A percentile compares a stretch with the other conserved stretches of the same genome.
These are phyloP conservation scores for Ettlia oleoabundans DNA, from an alignment of 139 green algal genomes.

Conservation along the genomic window DNA sequence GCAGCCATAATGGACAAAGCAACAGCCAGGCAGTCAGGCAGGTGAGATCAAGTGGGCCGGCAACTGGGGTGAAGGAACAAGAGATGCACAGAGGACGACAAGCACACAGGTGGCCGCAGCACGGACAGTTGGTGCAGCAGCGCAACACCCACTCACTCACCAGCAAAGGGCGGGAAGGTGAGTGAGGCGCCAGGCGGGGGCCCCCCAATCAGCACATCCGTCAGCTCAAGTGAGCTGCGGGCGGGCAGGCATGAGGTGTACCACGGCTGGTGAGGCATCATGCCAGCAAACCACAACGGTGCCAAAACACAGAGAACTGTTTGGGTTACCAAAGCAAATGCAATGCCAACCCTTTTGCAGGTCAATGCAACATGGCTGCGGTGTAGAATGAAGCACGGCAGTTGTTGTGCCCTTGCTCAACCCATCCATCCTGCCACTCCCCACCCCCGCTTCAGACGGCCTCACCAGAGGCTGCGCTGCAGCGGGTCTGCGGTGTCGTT, in stretches of 20 bases:
- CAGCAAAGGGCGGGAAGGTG: slow-evolving; percentile 44
- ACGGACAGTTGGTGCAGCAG: background rate
- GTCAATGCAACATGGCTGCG: background rate
- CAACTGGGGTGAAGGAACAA: background rate
- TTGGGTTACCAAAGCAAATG: too few relatives aligned
- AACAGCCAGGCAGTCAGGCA: background rate
- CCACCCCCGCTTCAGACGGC: too few relatives aligned
- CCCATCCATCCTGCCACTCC: background rate
- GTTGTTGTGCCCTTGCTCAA: background rate
- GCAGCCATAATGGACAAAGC: background rate
- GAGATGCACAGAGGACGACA: background rate
- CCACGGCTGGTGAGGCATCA: background rate
- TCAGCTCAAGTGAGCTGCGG: slow-evolving; percentile 56
- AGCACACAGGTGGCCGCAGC: background rate
- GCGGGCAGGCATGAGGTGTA: background rate
- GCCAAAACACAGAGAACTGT: too few relatives aligned
- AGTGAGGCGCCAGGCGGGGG: slow-evolving; percentile 49
- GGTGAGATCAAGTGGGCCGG: background rate
- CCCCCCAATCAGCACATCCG: slow-evolving; percentile 59
- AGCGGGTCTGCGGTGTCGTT: slow-evolving; percentile 85
- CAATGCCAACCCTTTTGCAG: too few relatives aligned
- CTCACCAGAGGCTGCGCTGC: slow-evolving; percentile 58
- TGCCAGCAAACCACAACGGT: background rate
- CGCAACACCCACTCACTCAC: background rate
- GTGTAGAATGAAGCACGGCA: background rate